These are phyloP conservation scores for Eucalyptus marginata DNA, from an alignment of 345 rosid species.

Conservation along the genomic window DNA sequence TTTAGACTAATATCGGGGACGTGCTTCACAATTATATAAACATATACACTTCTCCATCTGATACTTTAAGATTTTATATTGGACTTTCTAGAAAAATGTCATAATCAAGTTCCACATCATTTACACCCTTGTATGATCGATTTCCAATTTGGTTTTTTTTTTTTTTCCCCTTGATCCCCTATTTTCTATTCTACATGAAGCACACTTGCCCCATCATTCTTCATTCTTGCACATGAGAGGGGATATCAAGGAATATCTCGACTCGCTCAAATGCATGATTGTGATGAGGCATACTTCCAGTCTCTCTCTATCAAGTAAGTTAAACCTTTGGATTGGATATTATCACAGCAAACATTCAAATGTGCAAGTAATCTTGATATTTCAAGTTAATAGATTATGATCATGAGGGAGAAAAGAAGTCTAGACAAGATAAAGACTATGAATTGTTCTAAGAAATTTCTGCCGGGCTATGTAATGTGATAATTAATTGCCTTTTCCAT, in stretches of 20 bases:
- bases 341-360: background rate
- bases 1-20: background rate
- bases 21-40: background rate
- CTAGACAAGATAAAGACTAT: background rate
- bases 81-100: background rate
- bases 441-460: background rate
- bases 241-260: background rate
- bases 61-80: background rate
- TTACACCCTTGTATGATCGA: background rate
- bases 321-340: background rate
- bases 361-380: background rate
- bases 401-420: background rate
- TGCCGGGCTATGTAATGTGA: background rate
- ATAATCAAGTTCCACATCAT: background rate
- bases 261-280: background rate
- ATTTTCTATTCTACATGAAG: background rate
- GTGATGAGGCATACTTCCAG: background rate
- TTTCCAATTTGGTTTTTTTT: background rate
- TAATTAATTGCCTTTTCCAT: background rate
- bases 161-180: background rate
- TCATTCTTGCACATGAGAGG: background rate
- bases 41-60: background rate
- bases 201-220: background rate
- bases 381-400: background rate
- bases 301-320: background rate